These are phyloP conservation scores for Mrakia gelida DNA, from an alignment of 768 basidiomycete genomes.

Conservation along the genomic window DNA sequence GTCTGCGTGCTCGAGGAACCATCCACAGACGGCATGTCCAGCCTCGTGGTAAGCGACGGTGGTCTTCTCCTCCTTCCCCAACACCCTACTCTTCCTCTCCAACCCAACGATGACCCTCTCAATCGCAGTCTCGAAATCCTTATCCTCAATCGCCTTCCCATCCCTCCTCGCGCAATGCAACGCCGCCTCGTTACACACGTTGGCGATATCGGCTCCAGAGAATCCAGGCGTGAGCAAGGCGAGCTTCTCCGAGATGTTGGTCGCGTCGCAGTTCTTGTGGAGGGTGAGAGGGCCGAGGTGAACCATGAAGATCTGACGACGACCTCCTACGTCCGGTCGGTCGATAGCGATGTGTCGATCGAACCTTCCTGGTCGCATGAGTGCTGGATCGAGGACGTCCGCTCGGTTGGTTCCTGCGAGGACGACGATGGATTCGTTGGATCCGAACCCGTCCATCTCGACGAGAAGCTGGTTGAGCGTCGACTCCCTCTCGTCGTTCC, in stretches of 20 bases:
- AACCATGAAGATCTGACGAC: constrained; percentile 88
- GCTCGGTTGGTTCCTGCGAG: constrained; percentile 95
- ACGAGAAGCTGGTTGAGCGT: constrained; percentile 96
- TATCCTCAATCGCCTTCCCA: constrained; percentile 70
- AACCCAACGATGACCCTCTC: constrained; percentile 96
- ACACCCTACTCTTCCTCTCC: constrained; percentile 88
- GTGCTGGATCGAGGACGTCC: constrained; percentile 89
- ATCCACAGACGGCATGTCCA: constrained; percentile 95
- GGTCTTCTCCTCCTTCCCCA: constrained; percentile 94
- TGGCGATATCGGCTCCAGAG: constrained; percentile 97
- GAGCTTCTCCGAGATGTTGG: constrained; percentile 76
- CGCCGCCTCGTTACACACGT: constrained; percentile 97
- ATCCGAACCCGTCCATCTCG: constrained; percentile 99
- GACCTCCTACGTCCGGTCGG: constrained; percentile 86
- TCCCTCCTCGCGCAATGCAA: constrained; percentile 84
- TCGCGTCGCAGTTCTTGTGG: constrained; percentile 41
- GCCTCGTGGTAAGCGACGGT: constrained; percentile 99
- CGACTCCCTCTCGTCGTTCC: constrained; percentile 95
- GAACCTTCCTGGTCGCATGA: constrained; percentile 96
- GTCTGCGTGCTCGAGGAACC: constrained; percentile 97
- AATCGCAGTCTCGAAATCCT: constrained; percentile 93
- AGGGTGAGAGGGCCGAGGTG: constrained; percentile 82
- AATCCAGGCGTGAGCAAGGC: constrained; percentile 96
- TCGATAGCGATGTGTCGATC: constrained; percentile 95
- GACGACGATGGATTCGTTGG: constrained; percentile 93